Conservation (phyloP, 2,329 filamentous ascomycete species). For the Xylariales sp. region DNA sequence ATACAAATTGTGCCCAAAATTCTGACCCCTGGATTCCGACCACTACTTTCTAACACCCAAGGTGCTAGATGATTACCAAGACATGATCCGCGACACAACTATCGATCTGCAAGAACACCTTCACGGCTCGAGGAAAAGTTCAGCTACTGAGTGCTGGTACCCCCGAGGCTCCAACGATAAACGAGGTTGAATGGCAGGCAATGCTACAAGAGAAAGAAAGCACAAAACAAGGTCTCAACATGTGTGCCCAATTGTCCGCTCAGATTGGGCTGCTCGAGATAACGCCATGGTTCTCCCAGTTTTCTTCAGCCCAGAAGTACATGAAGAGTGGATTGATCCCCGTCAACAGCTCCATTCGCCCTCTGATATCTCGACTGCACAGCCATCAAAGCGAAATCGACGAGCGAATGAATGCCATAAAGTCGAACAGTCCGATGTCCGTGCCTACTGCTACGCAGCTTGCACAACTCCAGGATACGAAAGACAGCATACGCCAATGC, state of each 20-base stretch:
- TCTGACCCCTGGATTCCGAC: no score
- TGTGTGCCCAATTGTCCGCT: conserved; percentile 10
- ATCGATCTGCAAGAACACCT: conserved; percentile 8
- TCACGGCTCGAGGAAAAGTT: conserved; percentile 7
- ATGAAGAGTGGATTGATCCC: conserved; percentile 2
- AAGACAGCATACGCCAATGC: conserved; percentile 11
- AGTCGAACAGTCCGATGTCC: neutral
- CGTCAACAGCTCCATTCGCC: conserved; percentile 5
- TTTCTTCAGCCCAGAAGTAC: conserved; percentile 7
- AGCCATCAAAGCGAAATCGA: conserved; percentile 6
- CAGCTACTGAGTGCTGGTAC: conserved; percentile 2
- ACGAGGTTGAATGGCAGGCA: conserved; percentile 4
- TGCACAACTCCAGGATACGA: conserved; percentile 7
- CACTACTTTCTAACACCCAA: conserved; percentile 2
- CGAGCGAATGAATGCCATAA: conserved; percentile 5
- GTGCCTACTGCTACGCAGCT: conserved; percentile 6
- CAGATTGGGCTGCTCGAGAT: conserved; percentile 7
- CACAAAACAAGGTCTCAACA: conserved; percentile 10
- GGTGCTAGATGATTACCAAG: conserved; percentile 11
- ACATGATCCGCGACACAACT: conserved; percentile 9
- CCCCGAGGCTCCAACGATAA: neutral
- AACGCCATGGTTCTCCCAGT: conserved; percentile 7
- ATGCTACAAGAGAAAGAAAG: conserved; percentile 11
- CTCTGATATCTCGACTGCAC: conserved; percentile 9
- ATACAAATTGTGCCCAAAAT: no score